phyloP scores from a whole-genome alignment of 192 early-diverging fungal species.

The Chytriomyces sp. region DNA sequence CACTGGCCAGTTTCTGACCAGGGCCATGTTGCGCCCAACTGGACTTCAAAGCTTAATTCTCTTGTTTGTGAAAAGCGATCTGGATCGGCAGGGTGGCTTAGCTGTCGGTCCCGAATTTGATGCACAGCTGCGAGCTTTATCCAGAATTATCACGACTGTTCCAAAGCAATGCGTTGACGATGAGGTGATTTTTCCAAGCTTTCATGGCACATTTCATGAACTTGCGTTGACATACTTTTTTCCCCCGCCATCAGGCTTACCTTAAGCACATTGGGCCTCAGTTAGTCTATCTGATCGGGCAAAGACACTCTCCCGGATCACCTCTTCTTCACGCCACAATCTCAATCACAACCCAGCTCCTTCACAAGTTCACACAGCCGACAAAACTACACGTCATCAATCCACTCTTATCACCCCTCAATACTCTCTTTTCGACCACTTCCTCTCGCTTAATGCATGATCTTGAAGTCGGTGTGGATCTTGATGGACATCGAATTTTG shows the following conservation, averaged over 20 bases:
- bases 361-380: constrained; percentile 55
- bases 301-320: too few relatives aligned
- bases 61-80: neutral
- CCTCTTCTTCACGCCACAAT: constrained; percentile 39
- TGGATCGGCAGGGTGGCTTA: neutral
- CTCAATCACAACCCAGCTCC: constrained; percentile 58
- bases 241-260: neutral
- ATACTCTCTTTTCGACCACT: too few relatives aligned
- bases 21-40: neutral
- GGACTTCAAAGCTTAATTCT: constrained; percentile 7
- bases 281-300: too few relatives aligned
- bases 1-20: neutral
- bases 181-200: constrained; percentile 54
- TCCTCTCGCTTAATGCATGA: neutral
- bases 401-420: constrained; percentile 33
- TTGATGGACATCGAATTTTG: constrained; percentile 38
- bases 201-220: constrained; percentile 56
- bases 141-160: constrained; percentile 6
- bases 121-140: neutral
- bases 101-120: neutral
- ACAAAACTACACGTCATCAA: constrained; percentile 58
- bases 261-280: too few relatives aligned
- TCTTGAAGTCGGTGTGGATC: constrained; percentile 11
- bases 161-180: neutral
- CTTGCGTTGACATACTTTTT: constrained; percentile 6